Percentiles rank a stretch among this genome's conserved stretches.
phyloP scores from a whole-genome alignment of 2,329 filamentous ascomycete genomes.

The Helminthosporium solani region DNA sequence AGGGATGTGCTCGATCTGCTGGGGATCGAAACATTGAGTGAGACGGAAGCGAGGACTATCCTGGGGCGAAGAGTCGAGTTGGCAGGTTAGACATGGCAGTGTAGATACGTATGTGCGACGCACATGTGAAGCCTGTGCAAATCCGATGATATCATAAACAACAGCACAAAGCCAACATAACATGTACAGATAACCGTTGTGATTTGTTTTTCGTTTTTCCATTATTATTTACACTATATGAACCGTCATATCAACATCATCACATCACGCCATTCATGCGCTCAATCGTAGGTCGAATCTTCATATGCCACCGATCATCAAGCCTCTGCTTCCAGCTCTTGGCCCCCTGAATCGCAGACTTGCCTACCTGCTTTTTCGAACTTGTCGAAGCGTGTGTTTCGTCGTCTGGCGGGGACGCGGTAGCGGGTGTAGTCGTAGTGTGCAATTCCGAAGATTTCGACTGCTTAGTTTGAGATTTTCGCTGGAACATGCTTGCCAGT shows the following conservation, averaged over 20 bases:
- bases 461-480: too few species aligned
- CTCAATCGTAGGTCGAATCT: slow-evolving; percentile 6
- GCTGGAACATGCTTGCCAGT: too few species aligned
- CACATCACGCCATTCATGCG: slow-evolving; percentile 12
- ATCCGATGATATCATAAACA: too few species aligned
- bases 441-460: too few species aligned
- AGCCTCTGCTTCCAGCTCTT: neutral
- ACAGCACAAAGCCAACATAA: too few species aligned
- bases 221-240: too few species aligned
- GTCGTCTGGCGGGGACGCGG: too few species aligned
- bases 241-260: neutral
- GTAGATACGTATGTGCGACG: neutral
- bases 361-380: neutral
- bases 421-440: too few species aligned
- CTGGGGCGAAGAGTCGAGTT: slow-evolving; percentile 67
- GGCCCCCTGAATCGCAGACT: neutral
- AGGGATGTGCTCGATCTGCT: slow-evolving; percentile 61
- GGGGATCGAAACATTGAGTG: slow-evolving; percentile 60
- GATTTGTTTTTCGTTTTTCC: too few species aligned
- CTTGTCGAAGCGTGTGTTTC: too few species aligned
- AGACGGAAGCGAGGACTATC: slow-evolving; percentile 65
- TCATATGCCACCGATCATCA: slow-evolving; percentile 4
- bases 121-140: too few species aligned
- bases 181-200: too few species aligned
- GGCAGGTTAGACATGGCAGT: slow-evolving; percentile 26